phyloP scores from a whole-genome alignment of 2,329 filamentous ascomycete species.

The Ceratocystis alfenasii region DNA sequence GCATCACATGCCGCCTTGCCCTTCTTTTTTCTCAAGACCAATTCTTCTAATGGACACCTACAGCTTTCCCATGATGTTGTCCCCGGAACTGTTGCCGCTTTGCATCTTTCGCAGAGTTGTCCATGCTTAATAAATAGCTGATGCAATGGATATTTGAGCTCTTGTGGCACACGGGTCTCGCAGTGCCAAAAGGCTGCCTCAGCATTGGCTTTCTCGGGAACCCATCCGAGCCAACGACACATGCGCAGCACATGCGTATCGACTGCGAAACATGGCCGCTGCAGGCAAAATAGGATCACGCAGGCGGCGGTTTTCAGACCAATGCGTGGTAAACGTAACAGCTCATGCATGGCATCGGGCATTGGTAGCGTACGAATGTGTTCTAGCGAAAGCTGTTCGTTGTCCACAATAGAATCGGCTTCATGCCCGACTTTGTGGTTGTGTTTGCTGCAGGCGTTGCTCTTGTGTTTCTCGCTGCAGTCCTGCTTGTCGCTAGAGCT shows the following conservation, averaged over 20 bases:
- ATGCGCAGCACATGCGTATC: conserved; percentile 46
- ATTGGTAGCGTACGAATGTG: conserved; percentile 37
- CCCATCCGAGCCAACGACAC: conserved; percentile 43
- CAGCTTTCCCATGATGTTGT: conserved; percentile 32
- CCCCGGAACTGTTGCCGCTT: conserved; percentile 46
- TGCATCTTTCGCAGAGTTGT: conserved; percentile 36
- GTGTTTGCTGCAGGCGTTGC: too few species aligned
- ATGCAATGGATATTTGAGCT: conserved; percentile 45
- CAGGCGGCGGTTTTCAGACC: conserved; percentile 48
- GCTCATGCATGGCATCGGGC: conserved; percentile 39
- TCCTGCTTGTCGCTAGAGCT: conserved; percentile 30
- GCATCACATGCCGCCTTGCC: background rate
- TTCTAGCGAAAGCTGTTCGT: conserved; percentile 38
- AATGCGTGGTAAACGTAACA: conserved; percentile 41
- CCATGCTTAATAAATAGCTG: conserved; percentile 45
- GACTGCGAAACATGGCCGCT: conserved; percentile 43
- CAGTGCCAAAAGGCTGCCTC: conserved; percentile 42
- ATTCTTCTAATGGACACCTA: background rate
- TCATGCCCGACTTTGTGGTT: conserved; percentile 34
- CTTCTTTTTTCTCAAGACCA: background rate
- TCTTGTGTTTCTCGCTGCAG: background rate
- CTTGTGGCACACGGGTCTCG: conserved; percentile 40
- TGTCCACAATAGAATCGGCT: conserved; percentile 23
- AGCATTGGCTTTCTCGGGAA: conserved; percentile 38
- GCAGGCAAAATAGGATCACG: conserved; percentile 44